Evolutionary conservation across 129 eudicot species (phyloP).

Genomic region (Artemisia tridentata): DNA sequence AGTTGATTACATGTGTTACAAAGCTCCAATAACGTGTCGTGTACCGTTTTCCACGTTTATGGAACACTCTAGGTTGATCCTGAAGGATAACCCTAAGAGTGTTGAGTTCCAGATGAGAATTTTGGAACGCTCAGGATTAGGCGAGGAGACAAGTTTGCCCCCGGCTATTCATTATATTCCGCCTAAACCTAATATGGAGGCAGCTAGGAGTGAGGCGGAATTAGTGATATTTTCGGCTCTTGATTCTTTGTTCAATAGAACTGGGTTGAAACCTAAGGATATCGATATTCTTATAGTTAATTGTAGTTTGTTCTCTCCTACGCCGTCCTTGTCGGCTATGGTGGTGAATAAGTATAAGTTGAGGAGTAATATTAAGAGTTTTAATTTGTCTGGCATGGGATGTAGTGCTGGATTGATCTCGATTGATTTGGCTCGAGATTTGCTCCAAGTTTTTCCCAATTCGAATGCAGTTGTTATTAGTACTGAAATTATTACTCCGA

Average conservation of each 20-base stretch:
- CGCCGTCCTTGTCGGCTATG: slow-evolving; percentile 75
- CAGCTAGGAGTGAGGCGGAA: slow-evolving; percentile 64
- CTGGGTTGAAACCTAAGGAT: slow-evolving; percentile 59
- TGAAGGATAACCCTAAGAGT: slow-evolving; percentile 55
- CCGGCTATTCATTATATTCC: slow-evolving; percentile 77
- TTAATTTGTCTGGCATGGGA: slow-evolving; percentile 78
- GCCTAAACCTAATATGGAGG: slow-evolving; percentile 67
- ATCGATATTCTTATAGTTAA: slow-evolving; percentile 68
- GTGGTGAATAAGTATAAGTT: slow-evolving; percentile 71
- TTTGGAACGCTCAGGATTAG: slow-evolving; percentile 70
- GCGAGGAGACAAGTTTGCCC: slow-evolving; percentile 80
- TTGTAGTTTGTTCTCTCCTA: slow-evolving; percentile 75
- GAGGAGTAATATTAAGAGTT: slow-evolving; percentile 65
- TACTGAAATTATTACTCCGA: slow-evolving; percentile 69
- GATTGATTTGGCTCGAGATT: slow-evolving; percentile 62
- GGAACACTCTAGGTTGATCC: slow-evolving; percentile 59
- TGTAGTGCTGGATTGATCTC: slow-evolving; percentile 74
- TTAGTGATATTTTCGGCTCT: slow-evolving; percentile 58
- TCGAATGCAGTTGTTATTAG: slow-evolving; percentile 57
- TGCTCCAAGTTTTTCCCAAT: slow-evolving; percentile 63
- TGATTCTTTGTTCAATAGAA: slow-evolving; percentile 42
- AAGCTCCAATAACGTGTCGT: slow-evolving; percentile 51
- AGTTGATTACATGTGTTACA: slow-evolving; percentile 64
- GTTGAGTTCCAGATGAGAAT: slow-evolving; percentile 80
- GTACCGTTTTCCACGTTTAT: slow-evolving; percentile 82